These are phyloP conservation scores for Globisporangium viniferum DNA, from an alignment of 352 stramenopile species.

Conservation along the genomic window DNA sequence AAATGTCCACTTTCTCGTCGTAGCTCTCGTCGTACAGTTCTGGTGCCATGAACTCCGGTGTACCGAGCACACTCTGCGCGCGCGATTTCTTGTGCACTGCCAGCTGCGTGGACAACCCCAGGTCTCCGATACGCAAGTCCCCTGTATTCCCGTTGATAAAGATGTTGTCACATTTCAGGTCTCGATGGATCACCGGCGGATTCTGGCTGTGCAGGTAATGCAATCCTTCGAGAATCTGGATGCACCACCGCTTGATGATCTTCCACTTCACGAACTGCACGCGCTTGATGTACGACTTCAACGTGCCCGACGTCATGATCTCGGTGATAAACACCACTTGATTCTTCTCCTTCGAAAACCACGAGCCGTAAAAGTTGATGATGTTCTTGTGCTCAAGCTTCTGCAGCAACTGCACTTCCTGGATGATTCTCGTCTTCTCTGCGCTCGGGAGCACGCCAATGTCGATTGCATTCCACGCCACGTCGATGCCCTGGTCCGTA, in stretches of 20 bases:
- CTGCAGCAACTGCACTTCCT: constrained; percentile 97
- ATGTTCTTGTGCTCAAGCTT: constrained; percentile 99
- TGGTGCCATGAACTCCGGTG: constrained; percentile 99
- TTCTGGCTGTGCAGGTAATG: constrained; percentile 91
- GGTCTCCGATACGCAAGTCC: constrained; percentile 97
- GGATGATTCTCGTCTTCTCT: constrained; percentile 95
- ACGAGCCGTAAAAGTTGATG: constrained; percentile 99
- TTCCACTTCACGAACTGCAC: constrained; percentile 98
- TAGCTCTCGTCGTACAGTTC: constrained; percentile 99
- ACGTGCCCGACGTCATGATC: constrained; percentile 95
- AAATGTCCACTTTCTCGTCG: constrained; percentile 97
- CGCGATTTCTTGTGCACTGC: constrained; percentile 73
- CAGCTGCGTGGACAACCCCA: constrained; percentile 89
- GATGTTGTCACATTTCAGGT: constrained; percentile 96
- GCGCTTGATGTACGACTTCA: constrained; percentile 97
- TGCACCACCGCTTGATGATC: constrained; percentile 97
- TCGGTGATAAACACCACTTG: constrained; percentile 99
- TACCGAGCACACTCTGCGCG: constrained; percentile 94
- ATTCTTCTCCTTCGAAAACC: constrained; percentile 98
- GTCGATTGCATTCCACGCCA: constrained; percentile 99
- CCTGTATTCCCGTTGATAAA: constrained; percentile 99
- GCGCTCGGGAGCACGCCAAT: constrained; percentile 93
- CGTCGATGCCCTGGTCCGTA: constrained; percentile 98
- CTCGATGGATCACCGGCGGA: constrained; percentile 90
- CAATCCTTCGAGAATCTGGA: constrained; percentile 96